Percentiles rank a stretch among this genome's conserved stretches.
Evolutionary conservation across 2,329 filamentous ascomycete species (phyloP).

Genomic region (Parafenestella ontariensis): DNA sequence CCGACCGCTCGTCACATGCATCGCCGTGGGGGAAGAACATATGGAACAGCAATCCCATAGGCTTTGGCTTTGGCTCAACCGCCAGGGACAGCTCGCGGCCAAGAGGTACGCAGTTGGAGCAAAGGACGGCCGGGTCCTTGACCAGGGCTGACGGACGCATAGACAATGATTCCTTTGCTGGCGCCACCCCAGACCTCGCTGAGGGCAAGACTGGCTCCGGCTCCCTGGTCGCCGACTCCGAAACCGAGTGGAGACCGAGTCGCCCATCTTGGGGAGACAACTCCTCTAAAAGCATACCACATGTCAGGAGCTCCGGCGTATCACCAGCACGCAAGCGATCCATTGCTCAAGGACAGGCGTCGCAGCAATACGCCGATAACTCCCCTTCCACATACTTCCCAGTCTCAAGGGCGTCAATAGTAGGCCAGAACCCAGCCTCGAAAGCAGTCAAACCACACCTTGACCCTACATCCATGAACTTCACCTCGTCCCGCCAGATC

Average conservation of each 20-base stretch:
- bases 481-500: slow-evolving; percentile 36
- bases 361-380: slow-evolving; percentile 41
- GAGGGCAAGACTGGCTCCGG: slow-evolving; percentile 71
- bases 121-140: background rate
- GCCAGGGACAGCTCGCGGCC: slow-evolving; percentile 42
- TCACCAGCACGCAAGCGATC: slow-evolving; percentile 49
- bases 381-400: slow-evolving; percentile 38
- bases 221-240: slow-evolving; percentile 72
- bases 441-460: slow-evolving; percentile 41
- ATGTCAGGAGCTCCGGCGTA: slow-evolving; percentile 45
- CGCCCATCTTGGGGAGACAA: slow-evolving; percentile 67
- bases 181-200: slow-evolving; percentile 40
- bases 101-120: slow-evolving; percentile 32
- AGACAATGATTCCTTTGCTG: slow-evolving; percentile 41
- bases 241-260: slow-evolving; percentile 68
- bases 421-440: slow-evolving; percentile 29
- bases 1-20: slow-evolving; percentile 36
- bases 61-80: slow-evolving; percentile 36
- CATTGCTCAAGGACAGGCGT: slow-evolving; percentile 43
- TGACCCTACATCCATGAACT: slow-evolving; percentile 42
- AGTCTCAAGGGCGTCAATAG: slow-evolving; percentile 26
- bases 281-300: slow-evolving; percentile 34
- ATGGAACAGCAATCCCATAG: slow-evolving; percentile 41
- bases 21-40: slow-evolving; percentile 46
- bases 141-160: slow-evolving; percentile 19